phyloP scores from a whole-genome alignment of 2,329 filamentous ascomycete genomes.

The Ophiostoma populinum region DNA sequence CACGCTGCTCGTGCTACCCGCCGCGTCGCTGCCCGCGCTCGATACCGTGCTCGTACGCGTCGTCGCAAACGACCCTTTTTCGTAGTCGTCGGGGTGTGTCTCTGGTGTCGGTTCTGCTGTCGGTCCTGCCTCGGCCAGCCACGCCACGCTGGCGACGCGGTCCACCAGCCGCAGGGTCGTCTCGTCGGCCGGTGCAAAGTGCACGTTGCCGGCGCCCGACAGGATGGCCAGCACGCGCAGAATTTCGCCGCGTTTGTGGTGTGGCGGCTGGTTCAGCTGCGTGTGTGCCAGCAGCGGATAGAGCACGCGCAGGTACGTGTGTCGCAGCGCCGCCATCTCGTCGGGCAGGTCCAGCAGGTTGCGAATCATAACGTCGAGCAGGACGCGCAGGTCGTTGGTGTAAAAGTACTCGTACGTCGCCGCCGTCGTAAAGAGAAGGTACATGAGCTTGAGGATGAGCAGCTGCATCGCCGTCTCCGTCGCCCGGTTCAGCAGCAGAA shows the following conservation, averaged over 20 bases:
- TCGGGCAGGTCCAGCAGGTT: slow-evolving; percentile 92
- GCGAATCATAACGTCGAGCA: slow-evolving; percentile 88
- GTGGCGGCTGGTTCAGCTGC: slow-evolving; percentile 67
- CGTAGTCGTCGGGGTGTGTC: too few species aligned
- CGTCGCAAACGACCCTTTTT: slow-evolving; percentile 2
- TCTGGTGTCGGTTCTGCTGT: neutral
- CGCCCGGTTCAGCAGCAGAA: slow-evolving; percentile 85
- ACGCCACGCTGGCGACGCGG: slow-evolving; percentile 49
- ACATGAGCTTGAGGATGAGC: slow-evolving; percentile 89
- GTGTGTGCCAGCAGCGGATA: slow-evolving; percentile 84
- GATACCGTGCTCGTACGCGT: slow-evolving; percentile 5
- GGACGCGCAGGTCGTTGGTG: slow-evolving; percentile 85
- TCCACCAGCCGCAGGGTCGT: slow-evolving; percentile 63
- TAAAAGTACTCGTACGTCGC: slow-evolving; percentile 97
- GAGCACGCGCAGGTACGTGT: slow-evolving; percentile 87
- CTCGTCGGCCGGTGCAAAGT: slow-evolving; percentile 67
- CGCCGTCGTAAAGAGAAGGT: slow-evolving; percentile 83
- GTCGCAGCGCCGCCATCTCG: slow-evolving; percentile 58
- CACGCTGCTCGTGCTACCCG: slow-evolving; percentile 5
- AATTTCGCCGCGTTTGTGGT: slow-evolving; percentile 86
- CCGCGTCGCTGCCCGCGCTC: neutral
- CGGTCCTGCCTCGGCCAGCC: slow-evolving; percentile 35
- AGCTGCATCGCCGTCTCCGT: slow-evolving; percentile 87
- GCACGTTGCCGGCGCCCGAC: slow-evolving; percentile 44
- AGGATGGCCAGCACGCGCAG: slow-evolving; percentile 59